phyloP scores from a whole-genome alignment of 371 early-diverging fungal species.

The Mortierella sp. region DNA sequence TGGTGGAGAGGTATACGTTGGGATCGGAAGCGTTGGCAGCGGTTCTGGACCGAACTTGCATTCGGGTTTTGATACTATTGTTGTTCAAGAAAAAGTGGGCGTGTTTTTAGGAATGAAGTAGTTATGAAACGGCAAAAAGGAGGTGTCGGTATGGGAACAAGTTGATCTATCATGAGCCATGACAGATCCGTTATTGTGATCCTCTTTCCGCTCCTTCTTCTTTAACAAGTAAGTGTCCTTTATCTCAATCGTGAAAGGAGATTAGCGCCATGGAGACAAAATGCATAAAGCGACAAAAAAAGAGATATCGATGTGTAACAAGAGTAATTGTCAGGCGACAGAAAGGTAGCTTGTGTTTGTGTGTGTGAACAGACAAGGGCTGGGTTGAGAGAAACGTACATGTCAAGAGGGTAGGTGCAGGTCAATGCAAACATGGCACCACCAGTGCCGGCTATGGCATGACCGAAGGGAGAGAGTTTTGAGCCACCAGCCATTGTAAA shows the following conservation, averaged over 20 bases:
- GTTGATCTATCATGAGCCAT: constrained; percentile 10
- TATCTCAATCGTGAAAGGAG: neutral
- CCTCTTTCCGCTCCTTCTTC: constrained; percentile 14
- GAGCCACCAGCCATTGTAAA: constrained; percentile 63
- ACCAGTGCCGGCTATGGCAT: constrained; percentile 93
- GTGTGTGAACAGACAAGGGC: constrained; percentile 5
- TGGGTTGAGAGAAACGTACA: constrained; percentile 70
- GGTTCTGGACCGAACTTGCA: constrained; percentile 88
- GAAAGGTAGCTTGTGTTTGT: neutral
- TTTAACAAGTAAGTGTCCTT: constrained; percentile 14
- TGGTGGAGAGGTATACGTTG: constrained; percentile 73
- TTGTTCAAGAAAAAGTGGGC: neutral
- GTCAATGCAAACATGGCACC: constrained; percentile 93
- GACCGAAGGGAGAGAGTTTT: constrained; percentile 87
- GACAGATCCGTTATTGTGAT: neutral
- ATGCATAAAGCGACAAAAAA: constrained; percentile 26
- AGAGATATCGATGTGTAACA: constrained; percentile 9
- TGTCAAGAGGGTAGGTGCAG: constrained; percentile 95
- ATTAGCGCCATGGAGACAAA: neutral
- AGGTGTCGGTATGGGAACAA: neutral
- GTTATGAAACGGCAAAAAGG: neutral
- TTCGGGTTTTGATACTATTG: constrained; percentile 90
- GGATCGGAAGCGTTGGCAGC: constrained; percentile 47
- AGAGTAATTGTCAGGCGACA: constrained; percentile 3
- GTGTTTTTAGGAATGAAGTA: neutral